Conservation (phyloP, 805 yeast genomes). For the Saturnispora sekii region DNA sequence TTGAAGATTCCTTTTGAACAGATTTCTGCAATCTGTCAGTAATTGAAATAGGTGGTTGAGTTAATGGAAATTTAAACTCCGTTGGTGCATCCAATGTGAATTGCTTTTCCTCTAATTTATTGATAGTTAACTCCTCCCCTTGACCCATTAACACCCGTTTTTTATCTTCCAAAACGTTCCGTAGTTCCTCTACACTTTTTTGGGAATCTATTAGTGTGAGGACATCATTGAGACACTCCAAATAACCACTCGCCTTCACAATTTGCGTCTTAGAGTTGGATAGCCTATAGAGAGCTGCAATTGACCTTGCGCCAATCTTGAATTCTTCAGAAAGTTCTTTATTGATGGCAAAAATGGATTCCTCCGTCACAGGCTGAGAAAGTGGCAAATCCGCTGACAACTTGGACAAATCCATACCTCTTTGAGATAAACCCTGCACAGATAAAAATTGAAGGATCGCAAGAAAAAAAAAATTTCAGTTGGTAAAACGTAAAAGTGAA, state of each 20-base stretch:
- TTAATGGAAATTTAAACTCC: conserved; percentile 23
- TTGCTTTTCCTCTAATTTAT: conserved; percentile 11
- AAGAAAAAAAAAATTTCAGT: too few relatives aligned
- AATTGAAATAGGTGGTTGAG: conserved; percentile 15
- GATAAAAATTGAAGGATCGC: too few relatives aligned
- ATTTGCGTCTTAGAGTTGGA: conserved; percentile 44
- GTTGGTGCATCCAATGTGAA: conserved; percentile 13
- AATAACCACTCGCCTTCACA: conserved; percentile 46
- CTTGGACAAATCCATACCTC: conserved; percentile 54
- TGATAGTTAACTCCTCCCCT: not conserved
- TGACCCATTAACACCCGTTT: conserved; percentile 14
- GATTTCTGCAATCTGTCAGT: not conserved
- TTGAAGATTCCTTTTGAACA: not conserved
- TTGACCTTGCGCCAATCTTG: conserved; percentile 62
- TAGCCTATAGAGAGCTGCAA: conserved; percentile 55
- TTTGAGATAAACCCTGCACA: not conserved
- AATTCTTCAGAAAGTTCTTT: conserved; percentile 52
- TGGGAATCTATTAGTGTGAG: conserved; percentile 16
- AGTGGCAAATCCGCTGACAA: conserved; percentile 47
- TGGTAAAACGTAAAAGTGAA: too few relatives aligned
- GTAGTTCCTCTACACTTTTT: conserved; percentile 30
- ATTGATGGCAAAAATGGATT: conserved; percentile 38
- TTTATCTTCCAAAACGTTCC: conserved; percentile 28
- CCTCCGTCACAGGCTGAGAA: conserved; percentile 38
- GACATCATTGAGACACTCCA: conserved; percentile 52